phyloP scores from a whole-genome alignment of 345 rosid species.

The Linum tenue region DNA sequence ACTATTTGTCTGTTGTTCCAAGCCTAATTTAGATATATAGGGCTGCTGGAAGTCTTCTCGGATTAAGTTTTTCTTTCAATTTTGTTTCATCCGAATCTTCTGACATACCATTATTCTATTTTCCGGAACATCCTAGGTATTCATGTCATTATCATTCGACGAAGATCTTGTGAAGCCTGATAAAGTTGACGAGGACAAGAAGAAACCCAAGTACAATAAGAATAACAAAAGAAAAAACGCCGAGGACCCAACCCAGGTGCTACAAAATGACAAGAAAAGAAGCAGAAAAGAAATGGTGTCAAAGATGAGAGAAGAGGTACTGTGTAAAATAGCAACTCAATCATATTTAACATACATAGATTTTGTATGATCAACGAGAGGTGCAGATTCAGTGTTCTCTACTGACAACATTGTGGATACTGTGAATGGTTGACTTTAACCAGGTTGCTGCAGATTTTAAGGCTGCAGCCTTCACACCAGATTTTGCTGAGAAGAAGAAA shows the following conservation, averaged over 20 bases:
- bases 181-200: conserved; percentile 23
- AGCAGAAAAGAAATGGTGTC: conserved; percentile 53
- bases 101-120: not conserved
- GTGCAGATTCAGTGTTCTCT: not conserved
- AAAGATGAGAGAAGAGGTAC: conserved; percentile 76
- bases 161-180: conserved; percentile 58
- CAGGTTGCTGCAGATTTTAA: conserved; percentile 87
- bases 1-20: no score
- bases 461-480: conserved; percentile 51
- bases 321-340: not conserved
- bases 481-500: conserved; percentile 48
- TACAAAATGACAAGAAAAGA: conserved; percentile 56
- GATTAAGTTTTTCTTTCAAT: no score
- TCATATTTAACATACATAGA: not conserved
- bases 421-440: conserved; percentile 5
- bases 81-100: not conserved
- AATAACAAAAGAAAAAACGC: conserved; percentile 40
- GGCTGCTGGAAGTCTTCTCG: not conserved
- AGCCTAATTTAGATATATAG: no score
- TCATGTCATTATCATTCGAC: conserved; percentile 74
- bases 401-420: not conserved
- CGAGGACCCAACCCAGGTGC: conserved; percentile 46
- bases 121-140: conserved; percentile 39
- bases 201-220: conserved; percentile 42
- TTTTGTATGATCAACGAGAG: not conserved